Evolutionary conservation across 1,284 basidiomycete genomes (phyloP).

Genomic region (Sporisorium exsertum): DNA sequence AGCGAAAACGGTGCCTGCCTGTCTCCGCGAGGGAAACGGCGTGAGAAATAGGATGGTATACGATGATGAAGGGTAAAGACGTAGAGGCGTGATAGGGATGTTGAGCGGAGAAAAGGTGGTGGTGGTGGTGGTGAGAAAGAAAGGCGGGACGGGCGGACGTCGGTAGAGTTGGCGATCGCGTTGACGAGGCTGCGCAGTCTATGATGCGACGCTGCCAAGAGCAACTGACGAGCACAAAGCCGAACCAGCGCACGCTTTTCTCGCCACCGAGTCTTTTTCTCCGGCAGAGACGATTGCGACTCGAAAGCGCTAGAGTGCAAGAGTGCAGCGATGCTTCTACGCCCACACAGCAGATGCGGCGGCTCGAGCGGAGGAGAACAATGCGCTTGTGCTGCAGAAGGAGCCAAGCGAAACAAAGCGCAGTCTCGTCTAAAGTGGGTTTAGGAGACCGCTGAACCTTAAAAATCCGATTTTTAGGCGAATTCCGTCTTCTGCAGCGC

Average conservation of each 20-base stretch:
- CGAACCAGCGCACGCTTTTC: not conserved
- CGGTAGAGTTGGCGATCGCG: not conserved
- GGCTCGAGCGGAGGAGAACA: not conserved
- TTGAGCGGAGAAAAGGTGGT: slow-evolving; percentile 3
- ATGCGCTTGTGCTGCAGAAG: not conserved
- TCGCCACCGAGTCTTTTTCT: not conserved
- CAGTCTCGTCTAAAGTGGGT: not conserved
- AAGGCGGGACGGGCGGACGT: not conserved
- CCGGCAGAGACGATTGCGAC: not conserved
- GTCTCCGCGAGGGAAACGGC: slow-evolving; percentile 6
- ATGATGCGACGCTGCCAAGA: not conserved
- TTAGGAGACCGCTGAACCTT: slow-evolving; percentile 21
- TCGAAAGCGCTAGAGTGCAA: not conserved
- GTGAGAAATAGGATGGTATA: slow-evolving; percentile 2
- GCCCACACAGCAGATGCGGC: slow-evolving; percentile 3
- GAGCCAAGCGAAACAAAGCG: slow-evolving; percentile 2
- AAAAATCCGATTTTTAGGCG: not conserved
- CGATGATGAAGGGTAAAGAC: slow-evolving; percentile 1
- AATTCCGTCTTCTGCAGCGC: not conserved
- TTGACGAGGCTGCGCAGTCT: slow-evolving; percentile 11
- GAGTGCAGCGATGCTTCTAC: no score
- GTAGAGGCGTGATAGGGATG: not conserved
- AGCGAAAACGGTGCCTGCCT: slow-evolving; percentile 13
- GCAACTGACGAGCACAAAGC: not conserved
- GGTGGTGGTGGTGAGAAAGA: slow-evolving; percentile 21